Evolutionary conservation across 2,329 filamentous ascomycete species (phyloP).

Genomic region (Pseudocercospora musae): DNA sequence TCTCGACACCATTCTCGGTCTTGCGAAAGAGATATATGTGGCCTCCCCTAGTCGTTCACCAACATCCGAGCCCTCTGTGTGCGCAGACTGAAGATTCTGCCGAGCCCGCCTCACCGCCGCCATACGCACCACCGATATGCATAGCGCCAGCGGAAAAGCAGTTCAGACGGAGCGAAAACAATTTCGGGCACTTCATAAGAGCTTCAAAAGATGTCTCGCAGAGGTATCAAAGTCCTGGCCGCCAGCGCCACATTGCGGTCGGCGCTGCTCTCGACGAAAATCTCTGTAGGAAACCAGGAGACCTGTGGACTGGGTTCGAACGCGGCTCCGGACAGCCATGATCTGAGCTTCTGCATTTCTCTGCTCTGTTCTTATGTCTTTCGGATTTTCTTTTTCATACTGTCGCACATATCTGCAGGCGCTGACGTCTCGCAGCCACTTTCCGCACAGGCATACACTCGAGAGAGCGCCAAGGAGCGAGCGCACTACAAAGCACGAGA

Average conservation of each 20-base stretch:
- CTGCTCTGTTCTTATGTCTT: background rate
- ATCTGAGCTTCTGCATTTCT: background rate
- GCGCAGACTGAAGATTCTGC: background rate
- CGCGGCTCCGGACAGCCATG: background rate
- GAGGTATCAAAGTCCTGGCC: background rate
- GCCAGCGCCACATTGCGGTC: background rate
- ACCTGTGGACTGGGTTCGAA: background rate
- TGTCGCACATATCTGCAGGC: background rate
- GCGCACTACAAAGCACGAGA: background rate
- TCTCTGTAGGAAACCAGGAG: too few species aligned
- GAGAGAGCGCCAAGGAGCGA: background rate
- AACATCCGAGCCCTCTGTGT: background rate
- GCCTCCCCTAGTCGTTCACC: background rate
- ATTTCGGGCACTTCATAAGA: background rate
- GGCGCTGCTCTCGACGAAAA: background rate
- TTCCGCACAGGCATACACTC: background rate
- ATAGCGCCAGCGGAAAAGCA: background rate
- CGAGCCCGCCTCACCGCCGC: background rate
- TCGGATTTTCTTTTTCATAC: background rate
- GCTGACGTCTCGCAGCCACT: background rate
- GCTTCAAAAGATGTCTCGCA: background rate
- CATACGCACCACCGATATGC: background rate
- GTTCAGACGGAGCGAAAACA: background rate
- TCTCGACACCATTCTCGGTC: background rate
- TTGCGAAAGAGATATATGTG: background rate